phyloP scores from a whole-genome alignment of 352 stramenopile genomes.

The Pythium angustatum region DNA sequence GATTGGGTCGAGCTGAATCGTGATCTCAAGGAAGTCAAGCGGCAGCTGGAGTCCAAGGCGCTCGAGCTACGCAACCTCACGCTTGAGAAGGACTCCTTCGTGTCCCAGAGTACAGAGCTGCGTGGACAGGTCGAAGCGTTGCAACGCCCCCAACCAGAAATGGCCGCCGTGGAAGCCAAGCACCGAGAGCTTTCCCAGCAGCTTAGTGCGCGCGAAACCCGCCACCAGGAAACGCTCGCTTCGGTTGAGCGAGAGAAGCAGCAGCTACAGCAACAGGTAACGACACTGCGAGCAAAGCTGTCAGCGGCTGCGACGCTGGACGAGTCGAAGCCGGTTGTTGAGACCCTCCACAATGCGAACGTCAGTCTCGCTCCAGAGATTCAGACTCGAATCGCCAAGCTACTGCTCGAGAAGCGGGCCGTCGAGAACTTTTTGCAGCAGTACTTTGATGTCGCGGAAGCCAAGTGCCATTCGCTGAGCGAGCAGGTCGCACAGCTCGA shows the following conservation, averaged over 20 bases:
- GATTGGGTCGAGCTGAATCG: conserved; percentile 21
- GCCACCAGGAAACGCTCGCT: conserved; percentile 6
- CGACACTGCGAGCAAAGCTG: background rate
- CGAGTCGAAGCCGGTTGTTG: background rate
- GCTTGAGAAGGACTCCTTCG: background rate
- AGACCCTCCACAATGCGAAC: background rate
- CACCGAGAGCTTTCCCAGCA: conserved; percentile 16
- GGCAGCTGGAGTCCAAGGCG: conserved; percentile 10
- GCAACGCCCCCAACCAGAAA: conserved; percentile 1
- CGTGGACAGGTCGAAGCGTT: conserved; percentile 3
- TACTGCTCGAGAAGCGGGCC: conserved; percentile 46
- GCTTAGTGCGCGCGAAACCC: background rate
- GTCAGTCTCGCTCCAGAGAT: conserved; percentile 21
- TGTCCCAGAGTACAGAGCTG: conserved; percentile 5
- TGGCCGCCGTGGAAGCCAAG: conserved; percentile 5
- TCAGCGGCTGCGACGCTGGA: background rate
- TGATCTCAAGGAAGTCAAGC: conserved; percentile 16
- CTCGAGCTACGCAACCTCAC: background rate
- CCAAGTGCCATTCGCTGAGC: conserved; percentile 42
- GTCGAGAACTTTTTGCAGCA: conserved; percentile 49
- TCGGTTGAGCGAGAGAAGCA: conserved; percentile 1
- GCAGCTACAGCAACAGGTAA: conserved; percentile 8
- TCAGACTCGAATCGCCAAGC: conserved; percentile 14
- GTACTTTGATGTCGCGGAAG: conserved; percentile 50
- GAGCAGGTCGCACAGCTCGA: conserved; percentile 39